Evolutionary conservation across 805 yeast genomes (phyloP).

Genomic region (Torulaspora gathmanii): DNA sequence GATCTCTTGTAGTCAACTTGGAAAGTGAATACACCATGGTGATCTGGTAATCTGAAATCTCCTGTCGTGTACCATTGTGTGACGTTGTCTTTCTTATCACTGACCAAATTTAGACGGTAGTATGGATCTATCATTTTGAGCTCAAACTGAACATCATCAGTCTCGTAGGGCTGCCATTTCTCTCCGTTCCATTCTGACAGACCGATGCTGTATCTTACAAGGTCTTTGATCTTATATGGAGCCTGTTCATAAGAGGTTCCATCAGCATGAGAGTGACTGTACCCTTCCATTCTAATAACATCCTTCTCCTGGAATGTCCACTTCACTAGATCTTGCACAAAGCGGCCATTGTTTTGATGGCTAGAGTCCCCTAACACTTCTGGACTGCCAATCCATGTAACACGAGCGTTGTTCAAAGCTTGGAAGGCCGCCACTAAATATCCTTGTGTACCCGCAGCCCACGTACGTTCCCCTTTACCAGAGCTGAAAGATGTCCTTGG

Average conservation of each 20-base stretch:
- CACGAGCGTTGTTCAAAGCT: slow-evolving; percentile 71
- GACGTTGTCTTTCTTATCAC: slow-evolving; percentile 39
- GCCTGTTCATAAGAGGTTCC: slow-evolving; percentile 40
- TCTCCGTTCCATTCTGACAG: slow-evolving; percentile 47
- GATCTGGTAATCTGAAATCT: slow-evolving; percentile 79
- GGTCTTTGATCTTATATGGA: slow-evolving; percentile 72
- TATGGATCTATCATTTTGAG: slow-evolving; percentile 92
- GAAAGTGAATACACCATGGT: slow-evolving; percentile 94
- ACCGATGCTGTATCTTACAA: slow-evolving; percentile 49
- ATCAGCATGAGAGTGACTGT: slow-evolving; percentile 49
- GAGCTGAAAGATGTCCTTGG: slow-evolving; percentile 59
- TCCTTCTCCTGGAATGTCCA: slow-evolving; percentile 77
- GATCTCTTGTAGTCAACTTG: slow-evolving; percentile 69
- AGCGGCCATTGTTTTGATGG: slow-evolving; percentile 33
- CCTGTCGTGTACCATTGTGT: slow-evolving; percentile 49
- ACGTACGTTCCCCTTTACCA: slow-evolving; percentile 46
- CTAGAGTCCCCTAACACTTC: slow-evolving; percentile 45
- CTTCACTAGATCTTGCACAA: slow-evolving; percentile 44
- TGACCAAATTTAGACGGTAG: slow-evolving; percentile 65
- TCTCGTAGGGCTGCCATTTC: slow-evolving; percentile 67
- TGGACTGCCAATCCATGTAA: slow-evolving; percentile 73
- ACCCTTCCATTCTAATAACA: slow-evolving; percentile 52
- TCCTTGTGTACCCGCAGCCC: slow-evolving; percentile 82
- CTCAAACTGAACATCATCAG: slow-evolving; percentile 71
- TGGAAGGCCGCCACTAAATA: slow-evolving; percentile 74